Conservation (phyloP, 345 rosid species). For the Sisymbrium altissimum region DNA sequence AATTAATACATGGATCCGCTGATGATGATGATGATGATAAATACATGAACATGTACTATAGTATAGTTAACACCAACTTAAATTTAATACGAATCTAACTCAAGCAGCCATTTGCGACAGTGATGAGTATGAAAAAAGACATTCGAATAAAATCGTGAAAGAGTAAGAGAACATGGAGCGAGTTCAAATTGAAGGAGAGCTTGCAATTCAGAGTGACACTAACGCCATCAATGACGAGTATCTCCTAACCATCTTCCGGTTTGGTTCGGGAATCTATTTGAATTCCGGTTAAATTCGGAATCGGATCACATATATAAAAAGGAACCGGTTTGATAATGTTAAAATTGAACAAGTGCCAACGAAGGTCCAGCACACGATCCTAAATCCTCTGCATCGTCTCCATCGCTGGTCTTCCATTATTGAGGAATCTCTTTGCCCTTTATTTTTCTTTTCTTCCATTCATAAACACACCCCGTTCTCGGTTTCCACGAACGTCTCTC, state of each 20-base stretch:
- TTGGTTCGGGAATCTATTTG: too few relatives aligned
- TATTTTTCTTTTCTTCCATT: not conserved
- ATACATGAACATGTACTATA: not conserved
- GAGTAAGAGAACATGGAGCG: not conserved
- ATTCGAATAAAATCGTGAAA: not conserved
- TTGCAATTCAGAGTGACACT: too few relatives aligned
- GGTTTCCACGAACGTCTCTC: not conserved
- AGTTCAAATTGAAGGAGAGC: not conserved
- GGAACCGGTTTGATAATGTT: conserved; percentile 22
- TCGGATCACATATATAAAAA: not conserved
- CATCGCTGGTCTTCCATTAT: conserved; percentile 38
- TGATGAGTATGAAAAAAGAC: not conserved
- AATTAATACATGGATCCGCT: not conserved
- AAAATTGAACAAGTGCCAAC: conserved; percentile 41
- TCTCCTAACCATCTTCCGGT: not conserved
- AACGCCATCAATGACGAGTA: too few relatives aligned
- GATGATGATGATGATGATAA: not conserved
- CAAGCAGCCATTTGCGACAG: not conserved
- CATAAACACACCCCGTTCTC: not conserved
- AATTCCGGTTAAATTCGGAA: too few relatives aligned
- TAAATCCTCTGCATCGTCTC: conserved; percentile 30
- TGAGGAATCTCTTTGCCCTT: conserved; percentile 14
- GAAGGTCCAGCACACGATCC: conserved; percentile 20
- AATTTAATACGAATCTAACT: not conserved
- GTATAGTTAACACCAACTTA: not conserved